Evolutionary conservation across 2,329 filamentous ascomycete genomes (phyloP).

Genomic region (Arthrobotrys sinensis): DNA sequence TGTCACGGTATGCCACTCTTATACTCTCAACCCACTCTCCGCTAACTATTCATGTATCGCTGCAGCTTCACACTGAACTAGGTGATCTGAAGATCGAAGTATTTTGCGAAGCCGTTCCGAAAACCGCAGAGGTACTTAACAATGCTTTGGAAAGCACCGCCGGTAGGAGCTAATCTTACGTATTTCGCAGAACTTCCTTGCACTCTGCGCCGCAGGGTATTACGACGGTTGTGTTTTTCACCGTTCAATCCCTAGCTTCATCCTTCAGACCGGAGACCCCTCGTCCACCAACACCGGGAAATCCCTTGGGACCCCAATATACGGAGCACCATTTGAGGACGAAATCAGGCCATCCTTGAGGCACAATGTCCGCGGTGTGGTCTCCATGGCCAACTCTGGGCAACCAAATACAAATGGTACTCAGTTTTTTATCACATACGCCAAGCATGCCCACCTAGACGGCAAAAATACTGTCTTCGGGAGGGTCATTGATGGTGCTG

Average conservation of each 20-base stretch:
- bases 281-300: slow-evolving; percentile 71
- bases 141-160: slow-evolving; percentile 32
- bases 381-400: slow-evolving; percentile 86
- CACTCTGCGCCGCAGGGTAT: slow-evolving; percentile 84
- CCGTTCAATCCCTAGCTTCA: slow-evolving; percentile 84
- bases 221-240: slow-evolving; percentile 84
- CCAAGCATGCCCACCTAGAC: slow-evolving; percentile 83
- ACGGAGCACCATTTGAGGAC: slow-evolving; percentile 81
- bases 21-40: not conserved
- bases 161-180: not conserved
- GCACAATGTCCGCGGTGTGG: slow-evolving; percentile 78
- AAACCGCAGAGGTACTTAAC: slow-evolving; percentile 81
- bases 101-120: slow-evolving; percentile 94
- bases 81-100: slow-evolving; percentile 96
- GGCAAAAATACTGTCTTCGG: slow-evolving; percentile 89
- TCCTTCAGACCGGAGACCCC: slow-evolving; percentile 82
- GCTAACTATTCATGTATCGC: not conserved
- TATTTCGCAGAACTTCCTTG: slow-evolving; percentile 82
- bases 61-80: slow-evolving; percentile 81
- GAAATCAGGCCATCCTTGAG: slow-evolving; percentile 81
- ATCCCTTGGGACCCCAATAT: slow-evolving; percentile 75
- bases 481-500: slow-evolving; percentile 72
- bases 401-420: slow-evolving; percentile 78
- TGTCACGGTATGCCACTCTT: slow-evolving; percentile 31
- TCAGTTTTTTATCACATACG: slow-evolving; percentile 86